Conservation (phyloP, 345 rosid species). For the Cardiospermum halicacabum region DNA sequence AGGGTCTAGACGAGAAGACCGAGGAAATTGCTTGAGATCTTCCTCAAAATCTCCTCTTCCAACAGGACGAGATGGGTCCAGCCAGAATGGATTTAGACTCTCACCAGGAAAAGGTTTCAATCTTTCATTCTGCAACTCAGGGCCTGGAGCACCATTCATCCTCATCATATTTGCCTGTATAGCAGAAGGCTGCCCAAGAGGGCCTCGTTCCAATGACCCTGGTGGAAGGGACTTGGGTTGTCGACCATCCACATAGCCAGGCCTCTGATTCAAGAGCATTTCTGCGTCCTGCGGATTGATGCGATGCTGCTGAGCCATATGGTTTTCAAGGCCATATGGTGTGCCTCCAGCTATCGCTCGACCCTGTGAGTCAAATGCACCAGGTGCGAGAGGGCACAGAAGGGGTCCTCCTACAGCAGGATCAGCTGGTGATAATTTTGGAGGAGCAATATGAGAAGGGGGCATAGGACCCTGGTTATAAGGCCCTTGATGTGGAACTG, state of each 20-base stretch:
- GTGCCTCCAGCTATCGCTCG: slow-evolving; percentile 15
- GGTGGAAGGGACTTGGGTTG: slow-evolving; percentile 23
- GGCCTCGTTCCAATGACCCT: slow-evolving; percentile 16
- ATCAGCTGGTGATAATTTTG: slow-evolving; percentile 27
- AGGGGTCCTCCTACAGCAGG: slow-evolving; percentile 13
- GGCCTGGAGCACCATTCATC: slow-evolving; percentile 32
- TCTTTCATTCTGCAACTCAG: slow-evolving; percentile 29
- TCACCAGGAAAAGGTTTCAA: slow-evolving; percentile 35
- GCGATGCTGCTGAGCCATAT: slow-evolving; percentile 16
- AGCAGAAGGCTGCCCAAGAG: slow-evolving; percentile 26
- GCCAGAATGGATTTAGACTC: slow-evolving; percentile 25
- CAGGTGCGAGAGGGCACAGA: slow-evolving; percentile 7
- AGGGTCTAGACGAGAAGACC: slow-evolving; percentile 34
- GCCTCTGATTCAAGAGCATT: slow-evolving; percentile 25
- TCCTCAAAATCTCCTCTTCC: slow-evolving; percentile 40
- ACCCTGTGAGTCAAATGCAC: slow-evolving; percentile 23
- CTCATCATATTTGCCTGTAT: slow-evolving; percentile 22
- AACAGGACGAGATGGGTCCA: slow-evolving; percentile 29
- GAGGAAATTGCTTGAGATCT: slow-evolving; percentile 39
- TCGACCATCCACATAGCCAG: slow-evolving; percentile 30
- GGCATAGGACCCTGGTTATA: slow-evolving; percentile 23
- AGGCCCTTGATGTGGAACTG: slow-evolving; percentile 26
- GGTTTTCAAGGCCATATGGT: slow-evolving; percentile 25
- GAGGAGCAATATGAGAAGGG: slow-evolving; percentile 11
- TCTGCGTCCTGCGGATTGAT: slow-evolving; percentile 25